Percentiles rank a stretch among this genome's conserved stretches.
These are phyloP conservation scores for Coprinellus micaceus DNA, from an alignment of 768 basidiomycete species.

Conservation along the genomic window DNA sequence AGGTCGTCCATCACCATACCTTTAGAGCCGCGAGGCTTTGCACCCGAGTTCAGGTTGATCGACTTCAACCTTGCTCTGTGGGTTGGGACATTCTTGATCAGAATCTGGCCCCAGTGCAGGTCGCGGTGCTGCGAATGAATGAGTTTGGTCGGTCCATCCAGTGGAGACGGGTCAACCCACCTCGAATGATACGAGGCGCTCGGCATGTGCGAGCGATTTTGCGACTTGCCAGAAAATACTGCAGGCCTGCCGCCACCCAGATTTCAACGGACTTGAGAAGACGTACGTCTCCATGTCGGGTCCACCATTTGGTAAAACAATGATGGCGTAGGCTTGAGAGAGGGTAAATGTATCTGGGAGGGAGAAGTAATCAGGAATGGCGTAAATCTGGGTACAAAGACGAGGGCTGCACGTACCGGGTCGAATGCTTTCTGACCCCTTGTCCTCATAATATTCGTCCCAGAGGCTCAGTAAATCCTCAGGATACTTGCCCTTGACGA, in stretches of 20 bases:
- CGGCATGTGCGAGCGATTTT: slow-evolving; percentile 73
- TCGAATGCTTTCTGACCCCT: slow-evolving; percentile 79
- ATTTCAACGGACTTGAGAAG: slow-evolving; percentile 54
- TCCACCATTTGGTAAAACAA: slow-evolving; percentile 88
- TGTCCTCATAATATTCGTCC: slow-evolving; percentile 77
- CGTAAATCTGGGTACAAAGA: slow-evolving; percentile 5
- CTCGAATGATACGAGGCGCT: slow-evolving; percentile 81
- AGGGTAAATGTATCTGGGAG: slow-evolving; percentile 65
- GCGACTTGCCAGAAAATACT: slow-evolving; percentile 90
- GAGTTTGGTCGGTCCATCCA: slow-evolving; percentile 1
- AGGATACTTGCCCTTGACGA: slow-evolving; percentile 87
- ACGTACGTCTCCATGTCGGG: slow-evolving; percentile 84
- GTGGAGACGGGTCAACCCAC: slow-evolving; percentile 39
- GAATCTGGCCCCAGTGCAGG: slow-evolving; percentile 96
- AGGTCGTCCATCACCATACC: slow-evolving; percentile 61
- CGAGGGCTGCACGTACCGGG: slow-evolving; percentile 53
- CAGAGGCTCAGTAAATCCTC: slow-evolving; percentile 72
- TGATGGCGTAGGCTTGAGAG: slow-evolving; percentile 82
- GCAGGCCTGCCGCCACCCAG: slow-evolving; percentile 82
- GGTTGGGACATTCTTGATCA: slow-evolving; percentile 57
- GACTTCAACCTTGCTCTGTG: slow-evolving; percentile 25
- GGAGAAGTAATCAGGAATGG: background rate
- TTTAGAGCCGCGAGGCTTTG: slow-evolving; percentile 21
- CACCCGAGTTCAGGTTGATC: slow-evolving; percentile 27
- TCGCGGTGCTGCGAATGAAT: slow-evolving; percentile 79